Base-by-base conservation (phyloP, 1,284 basidiomycete genomes). In the Papiliotrema laurentii region DNA sequence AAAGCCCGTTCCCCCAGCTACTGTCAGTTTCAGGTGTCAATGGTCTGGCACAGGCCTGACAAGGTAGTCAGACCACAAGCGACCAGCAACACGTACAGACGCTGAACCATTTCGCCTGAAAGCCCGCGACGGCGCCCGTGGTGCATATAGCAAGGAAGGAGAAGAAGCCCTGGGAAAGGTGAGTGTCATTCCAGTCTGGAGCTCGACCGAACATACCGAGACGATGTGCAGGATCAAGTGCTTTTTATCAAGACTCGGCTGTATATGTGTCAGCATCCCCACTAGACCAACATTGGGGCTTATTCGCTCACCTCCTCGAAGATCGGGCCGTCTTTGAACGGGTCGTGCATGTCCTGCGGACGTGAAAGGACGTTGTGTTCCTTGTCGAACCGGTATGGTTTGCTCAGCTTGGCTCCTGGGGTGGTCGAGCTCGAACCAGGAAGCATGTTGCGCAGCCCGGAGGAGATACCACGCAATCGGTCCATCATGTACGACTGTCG, bases 141-240 rank as follows among this genome's bases (percentile, higher is more conserved):
- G 87, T 90, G 47, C 84, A 86, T 81, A 92, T 85, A 10, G 87
- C 83, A 40, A 93, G 78, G 66, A 93, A 92, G 67, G 86, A 85
- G 81, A 92, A 89, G 77, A 93, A 90, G 47, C 82, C 79, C 77
- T 91, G 84, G 2, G 79, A 81, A 21, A 26, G n/a, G 11, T 16
- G 26, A 13, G n/a, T 19, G n/a, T n/a, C 16, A 18, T 7, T 21
- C 22, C 34, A 18, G 5, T 22, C 18, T 22, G 7, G 9, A 18
- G 28, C 39, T 14, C 22, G 21, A n/a, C 21, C 41, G n/a, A 10
- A 19, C n/a, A 22, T 5, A 65, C 61, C 19, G 53, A 42, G n/a
- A 45, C 53, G 31, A 49, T 44, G 35, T 66, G 61, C 13, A 66
- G 31, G 47, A 55, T 53, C 34, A 64, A 38, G 34, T 62, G 59